Base-by-base conservation (phyloP, 345 rosid species). In the Leavenworthia alabamica region DNA sequence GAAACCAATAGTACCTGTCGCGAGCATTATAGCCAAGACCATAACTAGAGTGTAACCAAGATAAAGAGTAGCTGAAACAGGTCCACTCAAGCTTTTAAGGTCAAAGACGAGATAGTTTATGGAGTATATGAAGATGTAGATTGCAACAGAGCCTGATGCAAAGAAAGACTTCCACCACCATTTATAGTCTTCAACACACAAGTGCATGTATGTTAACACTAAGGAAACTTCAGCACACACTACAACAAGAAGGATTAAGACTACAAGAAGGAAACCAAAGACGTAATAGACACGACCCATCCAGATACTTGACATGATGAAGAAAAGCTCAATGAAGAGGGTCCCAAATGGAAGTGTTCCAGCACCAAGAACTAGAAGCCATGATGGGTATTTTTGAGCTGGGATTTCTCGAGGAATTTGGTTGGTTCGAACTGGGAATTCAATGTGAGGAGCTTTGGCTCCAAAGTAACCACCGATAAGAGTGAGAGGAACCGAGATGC, bases 161-260 rank as follows among this genome's bases (percentile, higher is more conserved):
- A 82, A 82, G 77, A 84, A 84, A 5, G 90, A 78, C 36, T 84
- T 84, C 90, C 90, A 84, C 90, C 90, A 84, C 90, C 90, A 84
- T 54, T 75, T 80, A 75, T 82, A 84, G 67, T 84, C 90, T 65
- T 84, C 90, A 6, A 84, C 87, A 12, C 90, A 84, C 7, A 83
- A 80, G 64, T 84, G 90, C 87, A 84, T 82, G 82, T 84, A 84
- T 33, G 90, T 84, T 29, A 84, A 70, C 26, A 84, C 90, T 6
- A 84, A 67, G 28, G 90, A 84, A 6, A 84, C 90, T 66, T 84
- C 90, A 0, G 90, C 90, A 42, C 90, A 84, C 19, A 84, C 90
- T 55, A 82, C 87, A 54, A 82, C 84, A 1, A 84, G 79, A 65
- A 84, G 90, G 64, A 84, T 56, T 72, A 84, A 27, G 32, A 84